A percentile compares a stretch with the other conserved stretches of the same genome.
These are phyloP conservation scores for Lyophyllum shimeji DNA, from an alignment of 768 basidiomycete genomes.

Conservation along the genomic window DNA sequence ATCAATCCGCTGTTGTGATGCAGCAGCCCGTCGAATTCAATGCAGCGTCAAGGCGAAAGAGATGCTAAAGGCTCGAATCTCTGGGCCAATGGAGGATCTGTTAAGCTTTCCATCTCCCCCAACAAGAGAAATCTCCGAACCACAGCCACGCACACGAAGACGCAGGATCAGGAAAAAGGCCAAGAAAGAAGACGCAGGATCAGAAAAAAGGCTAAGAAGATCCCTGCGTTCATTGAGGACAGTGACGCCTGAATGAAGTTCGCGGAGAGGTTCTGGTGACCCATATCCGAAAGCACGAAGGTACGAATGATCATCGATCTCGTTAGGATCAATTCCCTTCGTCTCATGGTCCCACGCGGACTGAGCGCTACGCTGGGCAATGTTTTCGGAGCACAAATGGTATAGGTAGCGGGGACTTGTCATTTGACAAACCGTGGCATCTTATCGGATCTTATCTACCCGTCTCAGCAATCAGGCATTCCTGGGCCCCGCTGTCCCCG, in stretches of 20 bases:
- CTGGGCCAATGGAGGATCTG: conserved; percentile 5
- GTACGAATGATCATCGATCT: no score
- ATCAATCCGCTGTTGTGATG: background rate
- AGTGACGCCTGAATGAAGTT: no score
- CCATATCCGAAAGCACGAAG: no score
- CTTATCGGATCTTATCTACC: background rate
- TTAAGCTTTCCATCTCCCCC: conserved; percentile 7
- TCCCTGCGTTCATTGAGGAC: no score
- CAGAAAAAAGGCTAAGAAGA: background rate
- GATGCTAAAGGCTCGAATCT: conserved; percentile 6
- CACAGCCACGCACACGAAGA: background rate
- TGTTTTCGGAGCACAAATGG: no score
- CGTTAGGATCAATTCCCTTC: no score
- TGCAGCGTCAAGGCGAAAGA: conserved; percentile 9
- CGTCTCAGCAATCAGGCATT: background rate
- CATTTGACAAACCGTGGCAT: background rate
- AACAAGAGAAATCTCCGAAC: background rate
- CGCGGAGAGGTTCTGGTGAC: no score
- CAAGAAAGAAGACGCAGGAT: background rate
- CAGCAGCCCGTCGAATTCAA: conserved; percentile 12
- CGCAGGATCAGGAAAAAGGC: background rate
- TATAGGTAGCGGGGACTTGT: no score
- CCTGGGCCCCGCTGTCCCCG: no score
- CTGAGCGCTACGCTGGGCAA: no score
- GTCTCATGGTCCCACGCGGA: no score